A percentile compares a stretch with the other conserved stretches of the same genome.
Conservation (phyloP, 2,329 filamentous ascomycete genomes). For the Alternaria viburni region DNA sequence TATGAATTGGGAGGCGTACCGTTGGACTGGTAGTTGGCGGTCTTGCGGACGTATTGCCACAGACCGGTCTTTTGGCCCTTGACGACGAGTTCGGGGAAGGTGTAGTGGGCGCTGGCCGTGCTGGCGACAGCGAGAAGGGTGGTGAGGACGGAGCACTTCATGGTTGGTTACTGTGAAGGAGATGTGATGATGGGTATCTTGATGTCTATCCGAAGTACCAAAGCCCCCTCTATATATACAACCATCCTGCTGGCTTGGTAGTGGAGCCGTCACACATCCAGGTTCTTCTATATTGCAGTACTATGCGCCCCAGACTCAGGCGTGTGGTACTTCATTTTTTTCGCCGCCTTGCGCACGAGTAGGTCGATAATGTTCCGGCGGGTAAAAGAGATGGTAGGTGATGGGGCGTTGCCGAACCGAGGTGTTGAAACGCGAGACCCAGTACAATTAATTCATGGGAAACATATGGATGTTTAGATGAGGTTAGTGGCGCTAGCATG, state of each 20-base stretch:
- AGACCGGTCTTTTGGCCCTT: slow-evolving; percentile 23
- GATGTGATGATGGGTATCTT: not conserved
- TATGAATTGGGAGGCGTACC: slow-evolving; percentile 18
- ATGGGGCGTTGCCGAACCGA: slow-evolving; percentile 12
- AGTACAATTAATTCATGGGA: slow-evolving; percentile 17
- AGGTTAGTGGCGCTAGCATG: not conserved
- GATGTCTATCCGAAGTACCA: not conserved
- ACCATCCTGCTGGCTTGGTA: not conserved
- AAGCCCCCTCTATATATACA: slow-evolving; percentile 13
- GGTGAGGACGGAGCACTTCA: slow-evolving; percentile 36
- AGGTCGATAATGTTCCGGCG: slow-evolving; percentile 18
- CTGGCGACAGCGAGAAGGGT: slow-evolving; percentile 27
- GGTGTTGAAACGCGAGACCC: slow-evolving; percentile 16
- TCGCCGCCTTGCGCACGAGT: not conserved
- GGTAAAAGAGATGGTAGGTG: slow-evolving; percentile 23
- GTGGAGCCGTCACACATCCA: not conserved
- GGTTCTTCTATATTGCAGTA: slow-evolving; percentile 2
- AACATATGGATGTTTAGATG: slow-evolving; percentile 20
- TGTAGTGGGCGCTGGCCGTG: slow-evolving; percentile 41
- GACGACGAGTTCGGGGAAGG: slow-evolving; percentile 40
- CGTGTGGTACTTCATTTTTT: slow-evolving; percentile 14
- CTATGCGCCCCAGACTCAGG: slow-evolving; percentile 1
- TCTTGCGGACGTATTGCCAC: slow-evolving; percentile 48
- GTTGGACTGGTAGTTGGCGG: slow-evolving; percentile 45
- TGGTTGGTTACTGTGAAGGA: slow-evolving; percentile 9